Conservation (phyloP, 306 rosid species). For the Trifolium repens region DNA sequence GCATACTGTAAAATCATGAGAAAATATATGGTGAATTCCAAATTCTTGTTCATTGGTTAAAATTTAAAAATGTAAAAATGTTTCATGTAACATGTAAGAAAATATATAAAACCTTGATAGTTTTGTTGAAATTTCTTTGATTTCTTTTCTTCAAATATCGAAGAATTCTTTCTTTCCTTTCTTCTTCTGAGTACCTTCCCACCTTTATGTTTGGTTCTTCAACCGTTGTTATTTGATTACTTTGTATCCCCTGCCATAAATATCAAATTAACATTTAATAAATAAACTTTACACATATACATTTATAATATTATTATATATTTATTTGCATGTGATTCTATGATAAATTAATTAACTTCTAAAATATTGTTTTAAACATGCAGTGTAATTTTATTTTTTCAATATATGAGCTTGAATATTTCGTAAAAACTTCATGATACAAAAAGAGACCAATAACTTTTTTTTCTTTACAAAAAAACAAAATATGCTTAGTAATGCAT, state of each 20-base stretch:
- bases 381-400: background rate
- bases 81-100: background rate
- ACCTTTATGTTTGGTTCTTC: slow-evolving; percentile 79
- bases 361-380: background rate
- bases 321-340: background rate
- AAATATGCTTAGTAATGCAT: background rate
- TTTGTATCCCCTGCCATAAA: slow-evolving; percentile 58
- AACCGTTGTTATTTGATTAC: slow-evolving; percentile 56
- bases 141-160: slow-evolving; percentile 94
- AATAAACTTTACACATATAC: background rate
- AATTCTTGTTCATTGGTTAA: background rate
- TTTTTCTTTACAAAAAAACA: background rate
- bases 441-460: background rate
- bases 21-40: background rate
- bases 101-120: slow-evolving; percentile 59
- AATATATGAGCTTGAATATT: background rate
- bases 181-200: slow-evolving; percentile 88
- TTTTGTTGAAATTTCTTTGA: slow-evolving; percentile 93
- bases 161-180: slow-evolving; percentile 81
- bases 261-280: slow-evolving; percentile 21
- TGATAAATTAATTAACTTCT: background rate
- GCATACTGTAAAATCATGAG: slow-evolving; percentile 65
- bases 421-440: background rate
- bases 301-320: background rate
- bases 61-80: background rate